Evolutionary conservation across 768 basidiomycete genomes (phyloP).

Genomic region (Stropharia rugosoannulata): DNA sequence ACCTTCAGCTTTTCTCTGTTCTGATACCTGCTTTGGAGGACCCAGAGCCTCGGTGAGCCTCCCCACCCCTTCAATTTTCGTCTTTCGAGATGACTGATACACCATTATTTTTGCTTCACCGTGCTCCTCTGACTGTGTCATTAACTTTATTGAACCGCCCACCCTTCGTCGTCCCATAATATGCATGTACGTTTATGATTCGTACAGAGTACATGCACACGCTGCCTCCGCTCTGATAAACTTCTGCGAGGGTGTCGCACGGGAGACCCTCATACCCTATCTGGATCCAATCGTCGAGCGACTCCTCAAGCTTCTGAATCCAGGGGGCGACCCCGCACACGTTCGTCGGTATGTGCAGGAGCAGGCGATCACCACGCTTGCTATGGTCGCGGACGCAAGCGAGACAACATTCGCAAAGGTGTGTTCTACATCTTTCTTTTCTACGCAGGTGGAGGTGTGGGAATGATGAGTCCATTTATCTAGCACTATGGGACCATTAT

Average conservation of each 20-base stretch:
- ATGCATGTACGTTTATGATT: too few relatives aligned
- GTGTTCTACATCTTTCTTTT: not conserved
- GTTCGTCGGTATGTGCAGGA: constrained; percentile 75
- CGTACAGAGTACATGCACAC: constrained; percentile 74
- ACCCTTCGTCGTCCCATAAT: too few relatives aligned
- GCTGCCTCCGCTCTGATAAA: constrained; percentile 88
- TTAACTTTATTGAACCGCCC: too few relatives aligned
- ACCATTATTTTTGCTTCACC: not conserved
- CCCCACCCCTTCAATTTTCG: constrained; percentile 25
- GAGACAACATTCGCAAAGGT: constrained; percentile 62
- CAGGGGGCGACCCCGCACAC: constrained; percentile 41
- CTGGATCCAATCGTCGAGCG: constrained; percentile 80
- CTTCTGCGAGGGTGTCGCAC: constrained; percentile 85
- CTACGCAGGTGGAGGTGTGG: not conserved
- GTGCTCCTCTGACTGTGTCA: not conserved
- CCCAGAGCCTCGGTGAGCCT: constrained; percentile 73
- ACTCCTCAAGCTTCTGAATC: constrained; percentile 64
- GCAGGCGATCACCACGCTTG: constrained; percentile 83
- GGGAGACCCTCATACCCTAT: constrained; percentile 70
- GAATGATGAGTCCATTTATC: not conserved
- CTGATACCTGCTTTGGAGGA: constrained; percentile 75
- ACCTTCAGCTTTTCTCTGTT: constrained; percentile 65
- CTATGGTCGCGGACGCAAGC: constrained; percentile 88
- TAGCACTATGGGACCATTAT: constrained; percentile 23
- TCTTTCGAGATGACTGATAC: not conserved